These are phyloP conservation scores for Sungouiozyma intestinalis DNA, from an alignment of 805 yeast genomes.

Conservation along the genomic window DNA sequence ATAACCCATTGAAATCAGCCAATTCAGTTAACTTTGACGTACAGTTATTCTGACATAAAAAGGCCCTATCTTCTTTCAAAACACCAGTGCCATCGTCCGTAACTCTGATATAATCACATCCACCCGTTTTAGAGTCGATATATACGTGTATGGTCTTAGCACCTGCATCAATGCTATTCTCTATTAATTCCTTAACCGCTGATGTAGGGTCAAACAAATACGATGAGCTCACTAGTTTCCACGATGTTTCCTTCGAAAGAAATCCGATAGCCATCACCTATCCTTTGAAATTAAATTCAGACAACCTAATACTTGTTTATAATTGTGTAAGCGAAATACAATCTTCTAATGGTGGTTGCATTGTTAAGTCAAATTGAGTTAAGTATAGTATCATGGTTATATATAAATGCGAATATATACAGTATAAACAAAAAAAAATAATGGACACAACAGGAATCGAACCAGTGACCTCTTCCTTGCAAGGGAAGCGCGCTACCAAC, in stretches of 20 bases:
- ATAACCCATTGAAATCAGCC: conserved; percentile 23
- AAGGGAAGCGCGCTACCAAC: conserved; percentile 8
- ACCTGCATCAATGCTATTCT: conserved; percentile 33
- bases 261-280: conserved; percentile 12
- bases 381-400: background rate
- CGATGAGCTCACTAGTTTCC: conserved; percentile 18
- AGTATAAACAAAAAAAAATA: conserved; percentile 1
- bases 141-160: conserved; percentile 28
- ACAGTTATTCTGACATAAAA: conserved; percentile 31
- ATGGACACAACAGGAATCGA: conserved; percentile 6
- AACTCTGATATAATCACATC: conserved; percentile 26
- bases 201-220: conserved; percentile 29
- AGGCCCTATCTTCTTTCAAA: conserved; percentile 16
- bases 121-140: conserved; percentile 32
- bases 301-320: background rate
- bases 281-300: background rate
- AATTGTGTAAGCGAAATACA: background rate
- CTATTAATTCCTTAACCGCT: conserved; percentile 34
- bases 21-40: conserved; percentile 33
- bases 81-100: conserved; percentile 37
- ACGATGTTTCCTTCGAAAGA: conserved; percentile 8
- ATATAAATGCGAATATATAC: background rate
- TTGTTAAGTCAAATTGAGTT: background rate
- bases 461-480: conserved; percentile 7
- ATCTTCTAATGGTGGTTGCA: background rate